These are phyloP conservation scores for Knufia fluminis DNA, from an alignment of 2,329 filamentous ascomycete species.

Conservation along the genomic window DNA sequence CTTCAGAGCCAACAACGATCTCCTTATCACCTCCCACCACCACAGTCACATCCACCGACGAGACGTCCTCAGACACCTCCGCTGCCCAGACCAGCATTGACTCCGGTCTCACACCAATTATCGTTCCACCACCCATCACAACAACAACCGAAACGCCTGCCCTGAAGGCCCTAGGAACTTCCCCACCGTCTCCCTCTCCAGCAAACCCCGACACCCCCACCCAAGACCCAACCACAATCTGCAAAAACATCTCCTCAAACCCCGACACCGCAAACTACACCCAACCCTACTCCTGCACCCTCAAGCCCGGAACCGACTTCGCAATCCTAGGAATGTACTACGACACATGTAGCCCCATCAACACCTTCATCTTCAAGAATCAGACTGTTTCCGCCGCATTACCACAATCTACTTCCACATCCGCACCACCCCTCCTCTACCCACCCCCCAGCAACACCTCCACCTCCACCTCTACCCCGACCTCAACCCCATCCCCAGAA, in stretches of 20 bases:
- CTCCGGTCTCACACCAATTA: no score
- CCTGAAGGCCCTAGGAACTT: background rate
- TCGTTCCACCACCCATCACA: no score
- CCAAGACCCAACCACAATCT: background rate
- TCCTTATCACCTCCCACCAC: no score
- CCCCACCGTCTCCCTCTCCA: background rate
- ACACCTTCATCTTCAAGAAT: background rate
- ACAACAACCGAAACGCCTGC: no score
- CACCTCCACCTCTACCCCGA: constrained; percentile 20
- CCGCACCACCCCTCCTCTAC: background rate
- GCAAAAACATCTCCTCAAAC: background rate
- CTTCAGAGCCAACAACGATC: no score
- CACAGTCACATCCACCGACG: no score
- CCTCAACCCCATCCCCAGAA: constrained; percentile 10
- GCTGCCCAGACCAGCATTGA: no score
- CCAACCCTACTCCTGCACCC: background rate
- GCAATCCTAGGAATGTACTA: constrained; percentile 3
- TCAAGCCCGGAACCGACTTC: background rate
- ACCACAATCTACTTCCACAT: constrained; percentile 2
- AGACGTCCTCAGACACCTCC: no score
- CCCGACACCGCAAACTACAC: background rate
- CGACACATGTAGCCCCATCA: background rate
- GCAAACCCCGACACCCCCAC: background rate
- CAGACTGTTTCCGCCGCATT: no score
- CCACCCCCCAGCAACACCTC: background rate